Conservation (phyloP, 495 filamentous ascomycete species). For the Filosporella fistucella region DNA sequence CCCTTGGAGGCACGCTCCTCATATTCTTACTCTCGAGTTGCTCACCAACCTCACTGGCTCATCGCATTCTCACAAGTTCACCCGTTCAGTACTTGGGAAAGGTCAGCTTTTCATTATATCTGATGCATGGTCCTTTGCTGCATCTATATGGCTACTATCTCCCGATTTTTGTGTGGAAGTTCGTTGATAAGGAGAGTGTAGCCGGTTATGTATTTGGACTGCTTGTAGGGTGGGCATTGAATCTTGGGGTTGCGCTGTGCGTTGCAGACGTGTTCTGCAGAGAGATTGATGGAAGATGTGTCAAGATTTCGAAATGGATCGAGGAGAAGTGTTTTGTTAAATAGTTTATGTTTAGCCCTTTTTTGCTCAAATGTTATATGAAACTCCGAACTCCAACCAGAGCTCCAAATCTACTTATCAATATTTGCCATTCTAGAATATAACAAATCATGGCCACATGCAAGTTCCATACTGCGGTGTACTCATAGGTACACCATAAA, state of each 20-base stretch:
- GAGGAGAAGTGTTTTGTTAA: background rate
- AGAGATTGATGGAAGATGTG: background rate
- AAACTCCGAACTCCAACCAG: too few relatives aligned
- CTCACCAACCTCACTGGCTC: background rate
- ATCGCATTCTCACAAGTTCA: background rate
- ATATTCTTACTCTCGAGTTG: background rate
- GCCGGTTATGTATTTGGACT: background rate
- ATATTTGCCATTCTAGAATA: too few relatives aligned
- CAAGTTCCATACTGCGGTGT: slow-evolving; percentile 19
- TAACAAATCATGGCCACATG: slow-evolving; percentile 18
- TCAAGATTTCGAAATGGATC: background rate
- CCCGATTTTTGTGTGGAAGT: background rate
- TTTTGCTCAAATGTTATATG: too few relatives aligned
- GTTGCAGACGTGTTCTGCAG: background rate
- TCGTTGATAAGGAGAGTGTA: background rate
- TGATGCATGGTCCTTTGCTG: background rate
- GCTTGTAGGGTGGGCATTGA: background rate
- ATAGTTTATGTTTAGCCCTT: too few relatives aligned
- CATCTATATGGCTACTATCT: background rate
- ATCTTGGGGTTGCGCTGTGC: background rate
- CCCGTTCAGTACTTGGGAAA: background rate
- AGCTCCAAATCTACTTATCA: too few relatives aligned
- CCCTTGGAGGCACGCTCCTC: too few relatives aligned
- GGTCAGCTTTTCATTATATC: background rate
- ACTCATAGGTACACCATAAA: slow-evolving; percentile 11